Evolutionary conservation across 2,329 filamentous ascomycete genomes (phyloP), one percentile per base, ranked within the genome.

Genomic region (Monilinia polystroma): DNA sequence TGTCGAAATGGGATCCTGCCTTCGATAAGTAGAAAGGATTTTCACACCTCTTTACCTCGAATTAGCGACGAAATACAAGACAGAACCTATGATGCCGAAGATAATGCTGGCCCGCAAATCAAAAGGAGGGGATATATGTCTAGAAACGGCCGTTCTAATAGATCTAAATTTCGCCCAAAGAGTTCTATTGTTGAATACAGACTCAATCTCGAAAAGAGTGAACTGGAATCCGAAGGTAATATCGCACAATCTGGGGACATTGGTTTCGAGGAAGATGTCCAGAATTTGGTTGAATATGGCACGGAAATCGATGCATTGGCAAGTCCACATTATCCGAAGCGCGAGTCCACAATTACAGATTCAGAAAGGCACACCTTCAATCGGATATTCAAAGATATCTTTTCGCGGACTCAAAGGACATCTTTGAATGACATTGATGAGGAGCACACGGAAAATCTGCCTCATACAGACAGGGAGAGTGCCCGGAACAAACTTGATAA

Each of bases 351-450:
- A 6, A 85, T 89, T 59, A 89, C 87, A 0, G 82, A 82, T 0
- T 74, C 78, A 0, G 87, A 89, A 73, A 78, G 78, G 10, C 72
- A 77, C 10, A 74, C 80, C 11, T 85, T 85, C 68, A 80, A 83
- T 38, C 79, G 81, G 62, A 84, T 88, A 63, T 89, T 89, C 71
- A 79, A 81, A 63, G 81, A 86, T 63, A 88, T 89, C 55, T 82
- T 84, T 57, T 77, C 75, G 12, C 74, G 76, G 45, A 75, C 73
- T 43, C 71, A 77, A n/a, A 68, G 71, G 53, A 70, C 75, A 43
- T 45, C 18, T 12, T n/a, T 26, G n/a, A 18, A 16, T 43, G 69
- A 64, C 29, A 0, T 35, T n/a, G 35, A 51, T 29, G 12, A 51
- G n/a, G 20, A 49, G 18, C 14, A 14, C 32, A 53, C 54, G 29